Conservation (phyloP, 2,329 filamentous ascomycete genomes). For the Mycocentrospora acerina region DNA sequence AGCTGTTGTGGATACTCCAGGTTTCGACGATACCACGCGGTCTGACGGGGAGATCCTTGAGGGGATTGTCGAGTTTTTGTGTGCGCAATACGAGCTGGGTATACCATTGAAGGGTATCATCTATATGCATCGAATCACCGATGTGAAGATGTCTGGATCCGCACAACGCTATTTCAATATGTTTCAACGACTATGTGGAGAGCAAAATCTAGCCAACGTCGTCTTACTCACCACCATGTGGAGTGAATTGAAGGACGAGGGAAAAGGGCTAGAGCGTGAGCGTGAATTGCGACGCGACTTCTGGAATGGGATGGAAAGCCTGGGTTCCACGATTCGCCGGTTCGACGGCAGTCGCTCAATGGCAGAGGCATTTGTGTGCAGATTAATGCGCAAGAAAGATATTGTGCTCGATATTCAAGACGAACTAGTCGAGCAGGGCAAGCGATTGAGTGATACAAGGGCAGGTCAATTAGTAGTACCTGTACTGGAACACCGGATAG, state of each 20-base stretch:
- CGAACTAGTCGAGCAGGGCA: conserved; percentile 18
- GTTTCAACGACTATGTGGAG: conserved; percentile 49
- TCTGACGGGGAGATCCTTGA: conserved; percentile 49
- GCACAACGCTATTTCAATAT: conserved; percentile 46
- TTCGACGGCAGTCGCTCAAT: conserved; percentile 3
- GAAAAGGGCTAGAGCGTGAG: conserved; percentile 15
- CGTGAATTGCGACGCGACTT: conserved; percentile 5
- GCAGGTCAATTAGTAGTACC: conserved; percentile 11
- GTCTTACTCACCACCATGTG: conserved; percentile 49
- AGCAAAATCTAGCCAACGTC: conserved; percentile 45
- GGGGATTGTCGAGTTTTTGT: conserved; percentile 40
- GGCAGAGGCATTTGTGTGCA: conserved; percentile 3
- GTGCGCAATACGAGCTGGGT: conserved; percentile 33
- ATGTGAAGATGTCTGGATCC: conserved; percentile 44
- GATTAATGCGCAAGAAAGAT: conserved; percentile 2
- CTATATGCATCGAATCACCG: conserved; percentile 50
- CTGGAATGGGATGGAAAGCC: conserved; percentile 1
- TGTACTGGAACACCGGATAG: background rate
- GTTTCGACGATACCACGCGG: conserved; percentile 50
- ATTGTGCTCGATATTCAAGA: conserved; percentile 21
- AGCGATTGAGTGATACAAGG: conserved; percentile 16
- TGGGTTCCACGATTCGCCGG: conserved; percentile 3
- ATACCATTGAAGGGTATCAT: conserved; percentile 47
- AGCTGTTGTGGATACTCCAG: conserved; percentile 49
- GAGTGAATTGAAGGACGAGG: conserved; percentile 26